Base-by-base conservation (phyloP, 495 filamentous ascomycete genomes). In the Talaromyces wortmannii region DNA sequence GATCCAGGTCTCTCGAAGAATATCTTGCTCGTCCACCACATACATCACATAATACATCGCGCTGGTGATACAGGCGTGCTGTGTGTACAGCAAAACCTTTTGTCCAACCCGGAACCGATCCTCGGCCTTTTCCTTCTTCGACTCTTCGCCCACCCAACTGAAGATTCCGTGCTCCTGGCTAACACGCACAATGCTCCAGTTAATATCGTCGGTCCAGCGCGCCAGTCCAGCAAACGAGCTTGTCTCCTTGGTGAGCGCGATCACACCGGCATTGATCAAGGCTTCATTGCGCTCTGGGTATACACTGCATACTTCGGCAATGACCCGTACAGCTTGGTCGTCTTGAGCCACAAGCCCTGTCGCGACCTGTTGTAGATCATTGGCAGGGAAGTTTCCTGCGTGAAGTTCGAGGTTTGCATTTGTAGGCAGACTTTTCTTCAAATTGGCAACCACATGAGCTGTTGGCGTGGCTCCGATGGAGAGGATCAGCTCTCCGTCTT, bases 151-250 rank as follows among this genome's bases (percentile, higher is more conserved):
- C 11, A 54, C 53, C 53, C 57, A 61, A 4, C 61, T 51, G 56
- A 89, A 58, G 50, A 87, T 78, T 0, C 83, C 85, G 67, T 88
- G 85, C 63, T 88, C 85, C 66, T 89, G 85, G 50, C 79, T 80
- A 52, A 87, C 76, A 15, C 75, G 72, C 17, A 78, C 80, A 7
- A 88, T 83, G 60, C 79, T 62, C 85, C 84, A 88, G 0, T 83
- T 80, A 0, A 65, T 59, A 10, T 53, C 47, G 46, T 61, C 59
- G 6, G 46, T 43, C 11, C 56, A 58, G n/a, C 50, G 36, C 6
- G 55, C 62, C 44, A 57, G 58, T 7, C 64, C 64, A 18, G 59
- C 53, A 42, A 55, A 66, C 16, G 56, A 60, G 17, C 61, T 60
- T 2, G 59, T 55, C 36, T 66, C 62, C n/a, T 63, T 61, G 4